Evolutionary conservation across 306 rosid genomes (phyloP), one percentile per base, ranked within the genome.

Genomic region (Senna tora): DNA sequence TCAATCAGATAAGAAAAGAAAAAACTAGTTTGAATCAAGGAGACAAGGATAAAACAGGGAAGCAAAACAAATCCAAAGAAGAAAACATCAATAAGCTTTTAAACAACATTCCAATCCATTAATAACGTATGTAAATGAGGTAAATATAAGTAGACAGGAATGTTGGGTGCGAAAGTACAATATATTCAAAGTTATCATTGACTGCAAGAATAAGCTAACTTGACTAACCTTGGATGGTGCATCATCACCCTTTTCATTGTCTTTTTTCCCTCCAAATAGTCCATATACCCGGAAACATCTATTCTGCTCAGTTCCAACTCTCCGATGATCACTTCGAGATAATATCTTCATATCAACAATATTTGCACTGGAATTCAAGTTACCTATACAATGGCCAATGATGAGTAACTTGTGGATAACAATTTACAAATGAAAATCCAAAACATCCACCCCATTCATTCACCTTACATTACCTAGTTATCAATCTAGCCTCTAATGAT

Each of bases 221-320:
- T 7, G 46, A 41, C 81, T 69, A 73, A 88, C 97, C 97, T 84
- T 91, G 46, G 93, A 84, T 71, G 86, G 76, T 7, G 81, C 86
- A 66, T 87, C 92, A 15, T 87, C 91, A 54, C 76, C 22, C 79
- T 84, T 85, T 15, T 73, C 95, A 64, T 80, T 81, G 21, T 86
- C 96, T 76, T 87, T 88, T 78, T 88, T 88, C 11, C 92, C 95
- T 78, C 96, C 98, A 70, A 86, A 86, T 66, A 86, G 84, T 52
- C 86, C 86, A 70, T 70, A 43, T 15, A 92, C 88, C 68, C 84
- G 77, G 41, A 81, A 50, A 22, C 76, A 53, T 78, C 85, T 76
- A 63, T 34, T 70, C 52, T 39, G 72, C 52, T 45, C 72, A 42
- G 30, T 65, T 72, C 85, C 81, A 75, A 76, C 43, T 28, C 69